Percentiles rank a stretch among this genome's conserved stretches.
phyloP scores from a whole-genome alignment of 345 rosid species.

The Brassica rapa region DNA sequence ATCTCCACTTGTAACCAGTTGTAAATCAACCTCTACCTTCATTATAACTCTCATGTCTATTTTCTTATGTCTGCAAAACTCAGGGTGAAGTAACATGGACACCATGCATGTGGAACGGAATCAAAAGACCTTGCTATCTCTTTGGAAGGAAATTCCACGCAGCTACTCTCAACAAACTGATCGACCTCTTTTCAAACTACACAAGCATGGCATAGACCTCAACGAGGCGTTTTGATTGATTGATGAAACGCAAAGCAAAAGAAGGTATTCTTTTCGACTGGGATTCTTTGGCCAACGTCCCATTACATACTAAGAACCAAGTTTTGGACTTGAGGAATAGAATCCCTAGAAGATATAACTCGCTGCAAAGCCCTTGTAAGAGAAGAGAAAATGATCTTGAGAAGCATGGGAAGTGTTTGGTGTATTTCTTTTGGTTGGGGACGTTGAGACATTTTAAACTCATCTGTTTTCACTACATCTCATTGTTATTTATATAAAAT shows the following conservation, averaged over 20 bases:
- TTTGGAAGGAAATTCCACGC: slow-evolving; percentile 89
- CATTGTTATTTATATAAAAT: slow-evolving; percentile 22
- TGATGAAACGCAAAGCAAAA: slow-evolving; percentile 12
- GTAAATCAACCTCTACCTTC: background rate
- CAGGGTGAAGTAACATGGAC: slow-evolving; percentile 61
- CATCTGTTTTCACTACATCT: slow-evolving; percentile 35
- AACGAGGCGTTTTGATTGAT: slow-evolving; percentile 10
- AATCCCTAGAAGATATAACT: slow-evolving; percentile 30
- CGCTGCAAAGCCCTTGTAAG: slow-evolving; percentile 3
- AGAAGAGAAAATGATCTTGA: slow-evolving; percentile 9
- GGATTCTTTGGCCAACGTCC: slow-evolving; percentile 36
- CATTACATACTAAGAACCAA: slow-evolving; percentile 10
- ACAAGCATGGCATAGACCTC: slow-evolving; percentile 37
- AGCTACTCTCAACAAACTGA: slow-evolving; percentile 58
- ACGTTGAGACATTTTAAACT: slow-evolving; percentile 31
- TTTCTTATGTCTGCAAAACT: slow-evolving; percentile 8
- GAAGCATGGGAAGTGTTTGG: slow-evolving; percentile 24
- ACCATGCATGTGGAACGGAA: slow-evolving; percentile 89
- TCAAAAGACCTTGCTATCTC: slow-evolving; percentile 85
- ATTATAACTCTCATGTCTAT: background rate
- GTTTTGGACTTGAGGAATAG: slow-evolving; percentile 15
- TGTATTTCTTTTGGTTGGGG: slow-evolving; percentile 26
- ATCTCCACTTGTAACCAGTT: slow-evolving; percentile 5
- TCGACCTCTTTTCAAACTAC: slow-evolving; percentile 71
- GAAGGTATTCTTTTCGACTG: slow-evolving; percentile 40